Percentiles rank a stretch among this genome's conserved stretches.
These are phyloP conservation scores for Phytophthora agathidicida DNA, from an alignment of 352 stramenopile genomes.

Conservation along the genomic window DNA sequence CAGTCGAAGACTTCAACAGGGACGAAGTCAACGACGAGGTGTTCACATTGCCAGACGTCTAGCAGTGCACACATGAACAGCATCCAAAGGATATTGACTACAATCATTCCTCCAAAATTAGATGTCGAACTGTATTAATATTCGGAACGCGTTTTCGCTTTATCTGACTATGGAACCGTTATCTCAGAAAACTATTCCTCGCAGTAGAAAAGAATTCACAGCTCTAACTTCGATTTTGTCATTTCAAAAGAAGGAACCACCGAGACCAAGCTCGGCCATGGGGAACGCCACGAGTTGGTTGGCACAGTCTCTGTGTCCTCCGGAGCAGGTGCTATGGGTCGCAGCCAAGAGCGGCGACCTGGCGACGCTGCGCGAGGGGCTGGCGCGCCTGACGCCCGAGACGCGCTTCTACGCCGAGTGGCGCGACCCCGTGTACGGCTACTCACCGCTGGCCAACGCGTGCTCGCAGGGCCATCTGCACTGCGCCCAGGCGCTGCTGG, in stretches of 20 bases:
- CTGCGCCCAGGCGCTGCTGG: conserved; percentile 65
- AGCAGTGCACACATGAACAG: not conserved
- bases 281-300: conserved; percentile 81
- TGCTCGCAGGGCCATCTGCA: conserved; percentile 62
- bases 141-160: too few relatives aligned
- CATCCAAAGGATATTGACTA: conserved; percentile 21
- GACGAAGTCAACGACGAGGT: conserved; percentile 19
- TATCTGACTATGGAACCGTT: too few relatives aligned
- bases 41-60: conserved; percentile 15
- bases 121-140: not conserved
- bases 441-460: conserved; percentile 73
- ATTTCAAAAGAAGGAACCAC: conserved; percentile 11
- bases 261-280: conserved; percentile 36
- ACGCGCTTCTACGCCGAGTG: conserved; percentile 77
- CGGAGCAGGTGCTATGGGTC: conserved; percentile 80
- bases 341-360: conserved; percentile 77
- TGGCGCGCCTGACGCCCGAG: conserved; percentile 58
- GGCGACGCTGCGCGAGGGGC: conserved; percentile 47
- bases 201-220: too few relatives aligned
- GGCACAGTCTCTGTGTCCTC: conserved; percentile 68
- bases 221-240: conserved; percentile 3
- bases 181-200: too few relatives aligned
- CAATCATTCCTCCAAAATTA: conserved; percentile 20
- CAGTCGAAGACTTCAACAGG: conserved; percentile 43
- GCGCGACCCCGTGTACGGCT: conserved; percentile 62